Percentiles rank a stretch among this genome's conserved stretches.
phyloP scores from a whole-genome alignment of 192 early-diverging fungal genomes.

The Backusella parvicylindrica region DNA sequence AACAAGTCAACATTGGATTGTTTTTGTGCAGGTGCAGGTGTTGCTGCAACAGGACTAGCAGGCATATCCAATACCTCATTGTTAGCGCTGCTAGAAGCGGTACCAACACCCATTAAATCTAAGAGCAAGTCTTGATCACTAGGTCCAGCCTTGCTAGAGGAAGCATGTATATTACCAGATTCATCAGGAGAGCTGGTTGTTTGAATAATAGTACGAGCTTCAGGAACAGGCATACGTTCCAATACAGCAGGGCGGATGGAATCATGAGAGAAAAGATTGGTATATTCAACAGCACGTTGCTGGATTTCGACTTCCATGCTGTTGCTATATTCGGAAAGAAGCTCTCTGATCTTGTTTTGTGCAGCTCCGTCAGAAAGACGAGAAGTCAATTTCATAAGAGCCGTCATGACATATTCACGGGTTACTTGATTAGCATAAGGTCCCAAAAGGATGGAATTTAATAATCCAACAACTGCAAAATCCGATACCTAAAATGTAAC shows the following conservation, averaged over 20 bases:
- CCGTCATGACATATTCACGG: constrained; percentile 83
- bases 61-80: constrained; percentile 19
- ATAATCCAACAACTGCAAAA: constrained; percentile 66
- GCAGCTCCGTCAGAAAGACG: constrained; percentile 61
- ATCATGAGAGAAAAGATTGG: constrained; percentile 73
- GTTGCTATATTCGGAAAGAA: constrained; percentile 59
- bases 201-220: constrained; percentile 43
- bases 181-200: constrained; percentile 8
- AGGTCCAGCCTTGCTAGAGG: constrained; percentile 35
- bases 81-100: constrained; percentile 28
- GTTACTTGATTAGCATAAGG: constrained; percentile 76
- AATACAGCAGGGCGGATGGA: constrained; percentile 73
- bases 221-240: constrained; percentile 91
- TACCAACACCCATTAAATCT: constrained; percentile 67
- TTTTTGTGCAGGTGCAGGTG: constrained; percentile 21
- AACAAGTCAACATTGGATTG: constrained; percentile 52
- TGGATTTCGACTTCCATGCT: constrained; percentile 92
- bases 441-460: constrained; percentile 74
- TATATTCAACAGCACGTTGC: constrained; percentile 91
- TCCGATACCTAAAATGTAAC: constrained; percentile 51
- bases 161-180: background rate
- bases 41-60: constrained; percentile 28
- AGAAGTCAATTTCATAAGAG: constrained; percentile 84
- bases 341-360: constrained; percentile 48
- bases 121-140: constrained; percentile 57